These are phyloP conservation scores for Austroboletus eburneus DNA, from an alignment of 768 basidiomycete species.

Conservation along the genomic window DNA sequence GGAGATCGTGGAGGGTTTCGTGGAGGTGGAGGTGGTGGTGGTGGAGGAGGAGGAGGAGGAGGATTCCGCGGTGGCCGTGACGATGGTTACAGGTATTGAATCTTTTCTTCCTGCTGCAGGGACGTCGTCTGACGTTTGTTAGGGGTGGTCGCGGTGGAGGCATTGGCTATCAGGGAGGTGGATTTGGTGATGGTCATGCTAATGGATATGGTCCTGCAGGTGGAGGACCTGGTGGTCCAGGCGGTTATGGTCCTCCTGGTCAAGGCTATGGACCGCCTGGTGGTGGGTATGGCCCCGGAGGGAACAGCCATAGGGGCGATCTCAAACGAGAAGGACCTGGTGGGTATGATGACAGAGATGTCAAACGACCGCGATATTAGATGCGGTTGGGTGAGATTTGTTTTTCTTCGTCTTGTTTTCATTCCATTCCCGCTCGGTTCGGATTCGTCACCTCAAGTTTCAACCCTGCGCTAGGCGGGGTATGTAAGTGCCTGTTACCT, in stretches of 20 bases:
- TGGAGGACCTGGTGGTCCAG: conserved; percentile 39
- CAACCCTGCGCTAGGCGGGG: conserved; percentile 29
- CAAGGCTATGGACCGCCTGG: conserved; percentile 43
- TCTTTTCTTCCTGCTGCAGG: background rate
- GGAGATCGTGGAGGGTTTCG: conserved; percentile 41
- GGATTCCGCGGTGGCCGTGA: conserved; percentile 37
- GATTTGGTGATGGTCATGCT: conserved; percentile 49
- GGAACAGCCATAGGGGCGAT: conserved; percentile 63
- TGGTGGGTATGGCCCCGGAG: conserved; percentile 41
- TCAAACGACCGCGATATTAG: conserved; percentile 81
- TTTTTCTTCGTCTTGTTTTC: conserved; percentile 25
- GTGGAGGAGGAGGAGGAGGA: conserved; percentile 32
- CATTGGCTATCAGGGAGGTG: conserved; percentile 64
- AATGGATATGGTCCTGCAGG: conserved; percentile 54
- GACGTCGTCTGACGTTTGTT: conserved; percentile 16
- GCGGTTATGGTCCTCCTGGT: conserved; percentile 38
- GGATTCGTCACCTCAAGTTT: conserved; percentile 23
- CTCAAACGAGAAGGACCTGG: conserved; percentile 74
- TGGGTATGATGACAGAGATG: conserved; percentile 78
- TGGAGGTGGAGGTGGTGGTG: too few species aligned
- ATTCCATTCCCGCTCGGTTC: conserved; percentile 19
- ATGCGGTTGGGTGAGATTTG: conserved; percentile 34
- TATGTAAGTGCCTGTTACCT: conserved; percentile 32
- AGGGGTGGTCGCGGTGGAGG: conserved; percentile 69
- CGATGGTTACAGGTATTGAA: conserved; percentile 49